These are phyloP conservation scores for Talaromyces sp. DNA, from an alignment of 2,329 filamentous ascomycete genomes.

Conservation along the genomic window DNA sequence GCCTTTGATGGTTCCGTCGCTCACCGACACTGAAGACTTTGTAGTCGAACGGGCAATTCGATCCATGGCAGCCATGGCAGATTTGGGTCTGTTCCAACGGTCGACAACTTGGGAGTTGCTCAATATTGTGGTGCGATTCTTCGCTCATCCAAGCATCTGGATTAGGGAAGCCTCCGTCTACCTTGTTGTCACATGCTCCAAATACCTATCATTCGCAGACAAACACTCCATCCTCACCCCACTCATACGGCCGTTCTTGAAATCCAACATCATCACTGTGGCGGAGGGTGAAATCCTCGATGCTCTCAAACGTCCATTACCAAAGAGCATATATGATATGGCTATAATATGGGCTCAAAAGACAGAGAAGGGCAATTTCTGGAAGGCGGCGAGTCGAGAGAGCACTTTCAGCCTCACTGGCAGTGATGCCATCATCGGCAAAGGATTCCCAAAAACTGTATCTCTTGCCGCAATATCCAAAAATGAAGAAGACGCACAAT, in stretches of 20 bases:
- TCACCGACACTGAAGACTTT: constrained; percentile 88
- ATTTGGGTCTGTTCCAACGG: constrained; percentile 79
- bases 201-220: constrained; percentile 72
- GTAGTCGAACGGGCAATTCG: constrained; percentile 88
- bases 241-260: constrained; percentile 74
- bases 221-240: constrained; percentile 77
- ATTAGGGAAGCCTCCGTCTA: constrained; percentile 84
- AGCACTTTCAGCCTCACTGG: constrained; percentile 61
- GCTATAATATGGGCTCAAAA: constrained; percentile 81
- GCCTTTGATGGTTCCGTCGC: constrained; percentile 88
- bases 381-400: constrained; percentile 69
- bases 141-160: constrained; percentile 93
- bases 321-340: constrained; percentile 76
- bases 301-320: constrained; percentile 73
- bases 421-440: constrained; percentile 43
- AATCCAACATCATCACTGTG: constrained; percentile 63
- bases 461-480: constrained; percentile 60
- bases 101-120: constrained; percentile 82
- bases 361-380: constrained; percentile 76
- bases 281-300: constrained; percentile 72
- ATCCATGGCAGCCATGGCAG: constrained; percentile 81
- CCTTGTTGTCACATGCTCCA: constrained; percentile 72
- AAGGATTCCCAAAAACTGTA: constrained; percentile 51
- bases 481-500: constrained; percentile 91
- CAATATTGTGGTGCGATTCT: constrained; percentile 75